Percentiles rank a stretch among this genome's conserved stretches.
Evolutionary conservation across 129 eudicot genomes (phyloP).

Genomic region (Daucus carota): DNA sequence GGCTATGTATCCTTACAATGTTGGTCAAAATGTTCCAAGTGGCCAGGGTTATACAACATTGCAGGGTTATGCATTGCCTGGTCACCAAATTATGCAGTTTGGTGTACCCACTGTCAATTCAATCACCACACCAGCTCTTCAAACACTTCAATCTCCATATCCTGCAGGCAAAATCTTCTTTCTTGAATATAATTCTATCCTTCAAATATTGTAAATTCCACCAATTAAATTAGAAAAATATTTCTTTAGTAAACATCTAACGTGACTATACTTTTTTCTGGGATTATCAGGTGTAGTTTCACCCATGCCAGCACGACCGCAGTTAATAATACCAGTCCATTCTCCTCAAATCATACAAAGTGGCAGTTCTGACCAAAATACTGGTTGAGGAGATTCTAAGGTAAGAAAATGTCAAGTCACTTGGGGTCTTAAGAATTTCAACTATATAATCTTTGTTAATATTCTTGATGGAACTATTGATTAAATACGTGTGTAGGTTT

Average conservation of each 20-base stretch:
- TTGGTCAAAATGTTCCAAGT: conserved; percentile 51
- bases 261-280: conserved; percentile 20
- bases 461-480: not conserved
- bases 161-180: conserved; percentile 49
- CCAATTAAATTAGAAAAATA: too few species aligned
- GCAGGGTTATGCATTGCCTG: conserved; percentile 65
- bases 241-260: not conserved
- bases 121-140: conserved; percentile 52
- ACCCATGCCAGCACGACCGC: conserved; percentile 63
- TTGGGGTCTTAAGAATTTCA: not conserved
- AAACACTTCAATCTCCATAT: conserved; percentile 62
- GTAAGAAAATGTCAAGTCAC: conserved; percentile 18
- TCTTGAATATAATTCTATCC: not conserved
- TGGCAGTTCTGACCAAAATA: conserved; percentile 70
- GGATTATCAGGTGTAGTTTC: conserved; percentile 50
- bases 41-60: conserved; percentile 51
- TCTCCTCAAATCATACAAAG: conserved; percentile 63
- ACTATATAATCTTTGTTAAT: conserved; percentile 1
- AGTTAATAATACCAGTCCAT: conserved; percentile 56
- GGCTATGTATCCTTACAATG: conserved; percentile 68
- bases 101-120: conserved; percentile 59
- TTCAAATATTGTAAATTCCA: not conserved
- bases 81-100: conserved; percentile 69
- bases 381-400: conserved; percentile 69
- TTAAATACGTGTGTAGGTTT: conserved; percentile 30